Evolutionary conservation across 1,284 basidiomycete genomes (phyloP).

Genomic region (Apiotrichum mycotoxinovorans): DNA sequence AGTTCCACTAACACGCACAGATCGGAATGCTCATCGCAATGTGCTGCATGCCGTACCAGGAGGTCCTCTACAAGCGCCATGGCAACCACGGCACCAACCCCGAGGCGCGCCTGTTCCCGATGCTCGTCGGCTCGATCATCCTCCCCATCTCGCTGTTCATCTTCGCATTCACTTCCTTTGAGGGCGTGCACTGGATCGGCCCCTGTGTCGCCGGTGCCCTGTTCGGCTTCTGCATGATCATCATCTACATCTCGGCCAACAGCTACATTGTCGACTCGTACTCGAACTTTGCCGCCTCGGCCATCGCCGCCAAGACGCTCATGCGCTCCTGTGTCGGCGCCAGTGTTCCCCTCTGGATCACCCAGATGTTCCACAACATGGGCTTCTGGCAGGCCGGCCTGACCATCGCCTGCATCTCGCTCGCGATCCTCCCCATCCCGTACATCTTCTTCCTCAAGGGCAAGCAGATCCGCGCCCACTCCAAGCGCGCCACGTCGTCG

Average conservation of each 20-base stretch:
- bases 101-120: slow-evolving; percentile 37
- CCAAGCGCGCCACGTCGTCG: slow-evolving; percentile 24
- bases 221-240: slow-evolving; percentile 41
- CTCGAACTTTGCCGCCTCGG: slow-evolving; percentile 41
- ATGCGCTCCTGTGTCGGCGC: slow-evolving; percentile 52
- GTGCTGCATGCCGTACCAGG: slow-evolving; percentile 35
- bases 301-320: slow-evolving; percentile 55
- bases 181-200: slow-evolving; percentile 38
- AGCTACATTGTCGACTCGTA: slow-evolving; percentile 42
- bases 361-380: slow-evolving; percentile 24
- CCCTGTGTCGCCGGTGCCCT: slow-evolving; percentile 31
- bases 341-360: slow-evolving; percentile 36
- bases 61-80: slow-evolving; percentile 36
- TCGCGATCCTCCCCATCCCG: slow-evolving; percentile 33
- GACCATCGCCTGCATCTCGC: slow-evolving; percentile 33
- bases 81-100: slow-evolving; percentile 24
- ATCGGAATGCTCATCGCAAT: slow-evolving; percentile 40
- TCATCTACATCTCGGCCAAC: slow-evolving; percentile 47
- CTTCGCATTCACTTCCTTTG: slow-evolving; percentile 44
- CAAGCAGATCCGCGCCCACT: slow-evolving; percentile 23
- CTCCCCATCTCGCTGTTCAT: slow-evolving; percentile 51
- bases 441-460: slow-evolving; percentile 46
- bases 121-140: slow-evolving; percentile 39
- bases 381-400: slow-evolving; percentile 38
- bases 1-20: too few species aligned